Percentiles rank a stretch among this genome's conserved stretches.
These are phyloP conservation scores for Mrakia frigida DNA, from an alignment of 768 basidiomycete genomes.

Conservation along the genomic window DNA sequence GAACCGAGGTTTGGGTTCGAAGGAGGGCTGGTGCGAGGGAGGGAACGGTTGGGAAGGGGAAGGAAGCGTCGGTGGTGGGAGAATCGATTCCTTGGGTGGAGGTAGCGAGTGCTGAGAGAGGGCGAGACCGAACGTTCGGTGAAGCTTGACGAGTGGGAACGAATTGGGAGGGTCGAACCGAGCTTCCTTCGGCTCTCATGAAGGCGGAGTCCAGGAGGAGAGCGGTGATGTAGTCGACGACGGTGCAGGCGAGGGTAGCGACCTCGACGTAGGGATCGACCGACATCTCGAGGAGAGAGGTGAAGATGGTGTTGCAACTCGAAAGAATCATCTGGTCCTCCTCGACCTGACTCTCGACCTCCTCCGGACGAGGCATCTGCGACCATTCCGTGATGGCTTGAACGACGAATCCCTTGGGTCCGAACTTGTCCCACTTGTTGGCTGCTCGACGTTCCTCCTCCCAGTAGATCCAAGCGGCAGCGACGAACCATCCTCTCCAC, in stretches of 20 bases:
- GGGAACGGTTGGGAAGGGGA: constrained; percentile 25
- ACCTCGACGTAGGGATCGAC: constrained; percentile 92
- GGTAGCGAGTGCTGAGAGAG: constrained; percentile 27
- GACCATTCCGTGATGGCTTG: constrained; percentile 75
- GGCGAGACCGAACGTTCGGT: constrained; percentile 29
- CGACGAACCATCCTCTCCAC: constrained; percentile 92
- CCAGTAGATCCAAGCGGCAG: constrained; percentile 95
- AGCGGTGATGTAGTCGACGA: constrained; percentile 87
- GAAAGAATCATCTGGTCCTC: constrained; percentile 78
- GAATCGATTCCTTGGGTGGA: not conserved
- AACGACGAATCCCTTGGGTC: constrained; percentile 61
- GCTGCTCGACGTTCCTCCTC: constrained; percentile 60
- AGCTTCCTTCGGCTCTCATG: constrained; percentile 62
- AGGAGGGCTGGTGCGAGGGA: not conserved
- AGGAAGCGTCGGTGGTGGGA: constrained; percentile 16
- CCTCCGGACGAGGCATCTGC: constrained; percentile 49
- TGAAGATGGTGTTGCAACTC: constrained; percentile 91
- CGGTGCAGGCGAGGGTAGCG: constrained; percentile 79
- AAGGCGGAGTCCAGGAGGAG: constrained; percentile 86
- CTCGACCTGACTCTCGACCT: constrained; percentile 49
- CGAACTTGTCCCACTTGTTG: constrained; percentile 32
- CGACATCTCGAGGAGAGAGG: constrained; percentile 78
- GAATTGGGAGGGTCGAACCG: constrained; percentile 47
- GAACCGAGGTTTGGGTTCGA: not conserved
- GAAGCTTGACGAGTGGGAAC: constrained; percentile 12